Evolutionary conservation across 306 rosid genomes (phyloP), one percentile per base, ranked within the genome.

Genomic region (Carpinus viminea): DNA sequence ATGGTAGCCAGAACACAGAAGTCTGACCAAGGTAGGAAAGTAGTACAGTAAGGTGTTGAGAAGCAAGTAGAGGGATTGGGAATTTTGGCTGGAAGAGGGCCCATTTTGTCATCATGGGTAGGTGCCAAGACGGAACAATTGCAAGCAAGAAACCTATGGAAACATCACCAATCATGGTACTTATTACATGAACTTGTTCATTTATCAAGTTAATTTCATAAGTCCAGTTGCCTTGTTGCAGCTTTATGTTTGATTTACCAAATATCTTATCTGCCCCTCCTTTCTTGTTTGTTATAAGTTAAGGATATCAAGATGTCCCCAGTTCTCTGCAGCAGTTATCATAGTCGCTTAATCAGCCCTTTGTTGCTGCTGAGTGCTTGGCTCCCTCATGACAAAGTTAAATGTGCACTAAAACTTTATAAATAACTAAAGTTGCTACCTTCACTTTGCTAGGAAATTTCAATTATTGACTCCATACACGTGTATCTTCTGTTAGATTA

Each of bases 41-140:
- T 48, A 34, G 80, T 74, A 76, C 74, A 45, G 12, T 31, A 62
- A 70, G 76, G 36, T 69, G 16, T 70, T 81, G 74, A 51, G 83
- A 81, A 78, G 84, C 73, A 43, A 47, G 56, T 41, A 74, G 52
- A 41, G 79, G 53, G 70, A 80, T 46, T 81, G 65, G 76, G 74
- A 68, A 70, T 41, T 65, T 56, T 81, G 81, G 54, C 31, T 12
- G 68, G 28, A 68, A 64, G 61, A 78, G 55, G 70, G 31, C 70
- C 71, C 2, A 20, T 79, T 53, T 54, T 18, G 52, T 80, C 74
- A 43, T 41, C 88, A 87, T 91, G 94, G 96, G 83, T 53, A 80
- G 84, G 78, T 75, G 61, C 60, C 83, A 88, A 85, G 94, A 92
- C 78, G 97, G 92, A 75, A 87, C 83, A 45, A 86, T 88, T 64